Base-by-base conservation (phyloP, 1,139 yeast genomes). In the Scheffersomyces titani region DNA sequence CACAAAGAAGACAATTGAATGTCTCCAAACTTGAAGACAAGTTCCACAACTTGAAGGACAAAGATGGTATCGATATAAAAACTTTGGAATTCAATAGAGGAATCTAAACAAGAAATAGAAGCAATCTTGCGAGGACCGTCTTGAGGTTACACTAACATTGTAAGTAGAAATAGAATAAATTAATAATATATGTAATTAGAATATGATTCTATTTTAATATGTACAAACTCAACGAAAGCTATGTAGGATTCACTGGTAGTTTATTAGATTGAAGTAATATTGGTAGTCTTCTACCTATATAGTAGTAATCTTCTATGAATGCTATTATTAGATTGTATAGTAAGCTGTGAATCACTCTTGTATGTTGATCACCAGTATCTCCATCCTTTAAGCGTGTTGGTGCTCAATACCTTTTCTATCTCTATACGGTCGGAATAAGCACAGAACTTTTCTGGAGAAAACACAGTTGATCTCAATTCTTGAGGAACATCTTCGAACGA, bases 51-150 rank as follows among this genome's bases (percentile, higher is more conserved):
- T 77, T 88, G 69, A 87, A 82, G 67, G 88, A 88, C 65, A 78
- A 80, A 56, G 71, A 85, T 19, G 97, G 97, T 6, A 74, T 81
- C n/a, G 74, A 73, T 40, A 79, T 92, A 55, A 73, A 76, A 36
- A 70, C 77, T 20, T 92, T 93, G 47, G 89, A 89, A 78, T 94
- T 93, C 75, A 94, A 94, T 75, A 86, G 99, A 73, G 99, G 99
- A 63, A 92, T 94, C 67, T 91, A 80, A 65, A 54, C 48, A 46
- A n/a, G 51, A 30, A 9, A 11, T 30, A 54, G 30, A 49, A 47
- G 18, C 36, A 44, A 16, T 30, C 40, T 30, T 30, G 13, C 11
- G 13, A 30, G 40, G 16, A 30, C 13, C 16, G 6, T 11, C 9
- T 30, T 30, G 40, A 9, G n/a, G n/a, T n/a, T n/a, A n/a, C n/a